Evolutionary conservation across 129 eudicot genomes (phyloP), one percentile per base, ranked within the genome.

Genomic region (Lonicera japonica): DNA sequence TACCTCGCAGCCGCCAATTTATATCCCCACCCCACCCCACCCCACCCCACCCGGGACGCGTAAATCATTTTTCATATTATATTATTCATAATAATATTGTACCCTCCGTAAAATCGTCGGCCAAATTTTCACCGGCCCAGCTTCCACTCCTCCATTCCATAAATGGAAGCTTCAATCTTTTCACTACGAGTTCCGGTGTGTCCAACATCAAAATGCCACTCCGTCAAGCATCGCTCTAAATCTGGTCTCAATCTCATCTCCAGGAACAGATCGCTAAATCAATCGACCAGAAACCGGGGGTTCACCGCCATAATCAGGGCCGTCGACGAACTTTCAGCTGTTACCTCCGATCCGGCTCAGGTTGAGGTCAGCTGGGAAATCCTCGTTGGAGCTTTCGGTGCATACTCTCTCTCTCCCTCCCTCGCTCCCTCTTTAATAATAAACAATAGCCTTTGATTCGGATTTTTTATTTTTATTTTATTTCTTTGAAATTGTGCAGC

Each of bases 341-440:
- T 63, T 5, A 48, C 63, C 46, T 60, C 77, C 13, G 80, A 74
- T 40, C 83, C 90, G 1, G 40, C 45, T 23, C 71, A 74, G 21
- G 82, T 71, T 1, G 70, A 77, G 25, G 43, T 89, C 72, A 78
- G 89, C 41, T 90, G 94, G 97, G 83, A 90, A 71, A 90, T 86
- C 25, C 63, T 83, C 18, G 77, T 83, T 14, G 95, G 97, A 4
- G 46, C 97, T 63, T 19, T 86, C 25, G 97, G 97, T 89, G 61
- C 25, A n/a, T 5, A 50, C 21, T 50, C 16, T 50, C 16, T 50
- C 8, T 50, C 8, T 50, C 9, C 10, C 8, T 11, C 47, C 40
- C 39, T 11, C 19, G n/a, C n/a, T n/a, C n/a, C n/a, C n/a, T n/a
- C n/a, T n/a, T n/a, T n/a, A n/a, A n/a, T n/a, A n/a, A n/a, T n/a